phyloP scores from a whole-genome alignment of 2,329 filamentous ascomycete species.

The Diplocarpon rosae region DNA sequence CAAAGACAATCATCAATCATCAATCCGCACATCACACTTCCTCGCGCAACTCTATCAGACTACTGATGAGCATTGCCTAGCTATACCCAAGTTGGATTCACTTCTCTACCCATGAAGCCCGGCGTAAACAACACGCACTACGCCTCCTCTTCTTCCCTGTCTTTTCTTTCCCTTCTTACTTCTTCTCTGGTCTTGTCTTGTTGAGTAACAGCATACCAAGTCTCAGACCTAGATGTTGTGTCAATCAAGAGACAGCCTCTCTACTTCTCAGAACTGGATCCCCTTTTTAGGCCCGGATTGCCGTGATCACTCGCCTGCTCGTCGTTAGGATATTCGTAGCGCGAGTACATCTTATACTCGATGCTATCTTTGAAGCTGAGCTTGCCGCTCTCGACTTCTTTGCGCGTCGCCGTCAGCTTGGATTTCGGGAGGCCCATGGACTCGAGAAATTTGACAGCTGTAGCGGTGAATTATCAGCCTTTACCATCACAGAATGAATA shows the following conservation, averaged over 20 bases:
- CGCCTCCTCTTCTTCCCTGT: too few species aligned
- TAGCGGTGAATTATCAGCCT: neutral
- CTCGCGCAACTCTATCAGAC: too few species aligned
- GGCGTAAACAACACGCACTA: too few species aligned
- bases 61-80: too few species aligned
- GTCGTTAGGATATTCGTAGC: slow-evolving; percentile 41
- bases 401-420: slow-evolving; percentile 45
- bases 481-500: neutral
- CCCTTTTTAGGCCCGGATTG: slow-evolving; percentile 9
- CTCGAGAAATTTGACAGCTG: slow-evolving; percentile 48
- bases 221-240: too few species aligned
- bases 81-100: too few species aligned
- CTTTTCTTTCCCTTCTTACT: too few species aligned
- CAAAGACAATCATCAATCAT: too few species aligned
- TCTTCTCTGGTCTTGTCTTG: too few species aligned
- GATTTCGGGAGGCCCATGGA: slow-evolving; percentile 55
- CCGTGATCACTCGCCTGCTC: slow-evolving; percentile 24
- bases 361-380: slow-evolving; percentile 44
- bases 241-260: neutral
- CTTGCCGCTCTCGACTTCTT: slow-evolving; percentile 50
- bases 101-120: too few species aligned
- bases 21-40: too few species aligned
- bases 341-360: slow-evolving; percentile 52
- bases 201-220: too few species aligned
- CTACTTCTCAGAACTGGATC: slow-evolving; percentile 15